Conservation (phyloP, 2,329 filamentous ascomycete species). For the Fusarium luffae region DNA sequence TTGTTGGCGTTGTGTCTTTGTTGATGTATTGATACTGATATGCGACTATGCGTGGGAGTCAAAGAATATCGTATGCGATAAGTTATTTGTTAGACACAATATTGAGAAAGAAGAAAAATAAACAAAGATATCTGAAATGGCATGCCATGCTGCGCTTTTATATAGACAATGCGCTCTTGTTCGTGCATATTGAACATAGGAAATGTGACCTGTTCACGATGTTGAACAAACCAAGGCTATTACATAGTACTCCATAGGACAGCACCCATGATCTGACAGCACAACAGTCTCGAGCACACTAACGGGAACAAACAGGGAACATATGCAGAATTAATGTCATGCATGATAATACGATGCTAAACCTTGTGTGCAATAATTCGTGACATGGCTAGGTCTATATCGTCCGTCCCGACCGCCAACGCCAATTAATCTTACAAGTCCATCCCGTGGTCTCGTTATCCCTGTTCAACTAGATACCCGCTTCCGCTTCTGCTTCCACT, state of each 20-base stretch:
- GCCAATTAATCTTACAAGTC: conserved; percentile 50
- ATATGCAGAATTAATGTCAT: conserved; percentile 38
- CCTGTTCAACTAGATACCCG: conserved; percentile 12
- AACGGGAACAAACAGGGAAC: not conserved
- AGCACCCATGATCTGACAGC: not conserved
- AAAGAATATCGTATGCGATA: not conserved
- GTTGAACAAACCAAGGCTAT: not conserved
- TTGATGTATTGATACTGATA: not conserved
- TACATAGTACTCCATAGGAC: not conserved
- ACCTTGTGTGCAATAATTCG: conserved; percentile 39
- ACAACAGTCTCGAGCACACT: not conserved
- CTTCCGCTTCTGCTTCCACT: conserved; percentile 3
- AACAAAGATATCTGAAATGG: not conserved
- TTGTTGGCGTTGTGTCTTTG: conserved; percentile 14
- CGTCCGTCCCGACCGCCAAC: conserved; percentile 47
- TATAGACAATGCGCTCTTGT: not conserved
- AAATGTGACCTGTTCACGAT: conserved; percentile 14
- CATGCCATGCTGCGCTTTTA: not conserved
- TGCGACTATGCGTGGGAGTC: not conserved
- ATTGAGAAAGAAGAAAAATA: not conserved
- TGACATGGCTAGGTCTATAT: conserved; percentile 44
- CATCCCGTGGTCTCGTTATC: conserved; percentile 39
- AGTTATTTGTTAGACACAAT: not conserved
- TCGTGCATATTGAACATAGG: not conserved
- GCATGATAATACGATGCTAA: conserved; percentile 40